Base-by-base conservation (phyloP, 1,284 basidiomycete genomes). In the Butyriboletus pseudospeciosus region DNA sequence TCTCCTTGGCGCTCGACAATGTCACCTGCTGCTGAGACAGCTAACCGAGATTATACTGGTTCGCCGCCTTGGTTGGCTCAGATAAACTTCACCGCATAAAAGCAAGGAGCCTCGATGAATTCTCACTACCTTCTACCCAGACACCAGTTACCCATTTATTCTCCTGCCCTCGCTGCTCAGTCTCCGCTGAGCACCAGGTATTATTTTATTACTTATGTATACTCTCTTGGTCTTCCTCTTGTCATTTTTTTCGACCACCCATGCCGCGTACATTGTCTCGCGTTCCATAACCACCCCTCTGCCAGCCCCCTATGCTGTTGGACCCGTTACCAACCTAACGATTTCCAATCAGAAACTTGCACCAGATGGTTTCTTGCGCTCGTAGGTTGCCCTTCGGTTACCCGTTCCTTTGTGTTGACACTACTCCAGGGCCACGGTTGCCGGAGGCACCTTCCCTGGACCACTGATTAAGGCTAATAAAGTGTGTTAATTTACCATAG, bases 321-420 rank as follows among this genome's bases (percentile, higher is more conserved):
- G 71, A 20, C 65, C 74, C 7, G 53, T 51, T 26, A 63, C 63
- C n/a, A 61, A 67, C 43, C 30, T 76, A 7, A 58, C 65, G 23
- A 71, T 77, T 25, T 62, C 60, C 23, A 78, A 78, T 52, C 51
- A 45, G 17, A 55, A 61, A 34, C 65, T 78, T 44, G 53, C 70
- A 9, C 77, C 76, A 5, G 76, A 78, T 65, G 77, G 76, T 28
- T 75, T 70, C 54, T 46, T 52, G 49, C 73, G 75, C 40, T 66
- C 64, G 71, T 76, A 53, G 20, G 66, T 63, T 38, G 20, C 30
- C 38, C 35, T 43, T 45, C 12, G 7, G 23, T 45, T 20, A n/a
- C 1, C 6, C 8, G 0, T 13, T 25, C 25, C 34, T n/a, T 45
- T 35, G 5, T 25, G 41, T 48, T 61, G 32, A 62, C 14, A 28